These are phyloP conservation scores for Lotus japonicus DNA, from an alignment of 306 rosid species.

Conservation along the genomic window DNA sequence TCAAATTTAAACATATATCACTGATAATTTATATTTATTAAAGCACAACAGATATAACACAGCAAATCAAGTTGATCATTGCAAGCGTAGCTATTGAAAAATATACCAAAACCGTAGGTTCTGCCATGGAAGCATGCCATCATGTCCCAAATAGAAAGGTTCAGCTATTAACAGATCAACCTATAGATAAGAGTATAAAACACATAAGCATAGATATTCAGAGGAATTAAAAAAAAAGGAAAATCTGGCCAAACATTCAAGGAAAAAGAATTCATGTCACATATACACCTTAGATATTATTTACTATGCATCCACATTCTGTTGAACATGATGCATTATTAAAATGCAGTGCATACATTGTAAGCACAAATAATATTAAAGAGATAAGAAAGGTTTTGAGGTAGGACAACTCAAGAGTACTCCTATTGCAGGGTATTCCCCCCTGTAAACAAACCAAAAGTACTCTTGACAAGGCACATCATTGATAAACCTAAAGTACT, in stretches of 20 bases:
- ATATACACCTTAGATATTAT: neutral
- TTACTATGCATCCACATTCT: conserved; percentile 7
- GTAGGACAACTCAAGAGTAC: neutral
- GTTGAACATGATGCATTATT: neutral
- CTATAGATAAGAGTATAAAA: conserved; percentile 45
- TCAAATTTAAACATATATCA: neutral
- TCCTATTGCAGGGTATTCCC: too few relatives aligned
- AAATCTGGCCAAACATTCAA: neutral
- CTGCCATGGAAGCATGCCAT: conserved; percentile 88
- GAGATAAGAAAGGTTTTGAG: neutral
- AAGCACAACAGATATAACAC: conserved; percentile 3
- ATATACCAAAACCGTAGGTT: conserved; percentile 82
- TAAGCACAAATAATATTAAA: neutral
- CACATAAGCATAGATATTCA: conserved; percentile 1
- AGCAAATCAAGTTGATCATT: conserved; percentile 7
- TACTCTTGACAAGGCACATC: too few relatives aligned
- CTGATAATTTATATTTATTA: neutral
- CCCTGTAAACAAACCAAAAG: too few relatives aligned
- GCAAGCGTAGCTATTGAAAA: conserved; percentile 11
- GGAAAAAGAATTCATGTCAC: conserved; percentile 1
- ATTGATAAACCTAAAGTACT: neutral
- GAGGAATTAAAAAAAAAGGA: neutral
- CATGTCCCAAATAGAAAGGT: conserved; percentile 79
- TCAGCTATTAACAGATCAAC: conserved; percentile 77
- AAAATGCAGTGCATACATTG: neutral